Percentiles rank a stretch among this genome's conserved stretches.
phyloP scores from a whole-genome alignment of 345 rosid genomes.

The Eucalyptus pauciflora region DNA sequence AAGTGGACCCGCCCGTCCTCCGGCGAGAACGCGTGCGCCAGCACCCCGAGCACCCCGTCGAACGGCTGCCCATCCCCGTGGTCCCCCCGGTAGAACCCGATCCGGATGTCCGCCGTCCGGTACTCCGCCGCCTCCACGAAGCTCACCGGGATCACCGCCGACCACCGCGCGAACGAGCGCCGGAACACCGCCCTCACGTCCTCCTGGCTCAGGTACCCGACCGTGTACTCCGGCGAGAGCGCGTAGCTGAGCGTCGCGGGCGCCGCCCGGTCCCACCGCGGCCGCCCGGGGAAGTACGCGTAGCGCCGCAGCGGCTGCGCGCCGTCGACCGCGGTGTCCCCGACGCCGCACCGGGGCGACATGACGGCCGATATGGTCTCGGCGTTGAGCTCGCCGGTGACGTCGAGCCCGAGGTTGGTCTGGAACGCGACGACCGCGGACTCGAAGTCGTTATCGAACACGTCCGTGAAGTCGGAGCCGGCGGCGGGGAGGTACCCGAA shows the following conservation, averaged over 20 bases:
- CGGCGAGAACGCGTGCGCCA: slow-evolving; percentile 84
- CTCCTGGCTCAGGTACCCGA: slow-evolving; percentile 28
- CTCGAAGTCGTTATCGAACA: slow-evolving; percentile 45
- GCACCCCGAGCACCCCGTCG: slow-evolving; percentile 77
- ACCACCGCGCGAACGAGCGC: slow-evolving; percentile 66
- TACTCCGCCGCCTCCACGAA: slow-evolving; percentile 37
- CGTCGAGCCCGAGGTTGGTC: slow-evolving; percentile 39
- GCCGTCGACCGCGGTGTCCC: slow-evolving; percentile 7
- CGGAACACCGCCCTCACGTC: slow-evolving; percentile 36
- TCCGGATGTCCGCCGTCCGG: slow-evolving; percentile 38
- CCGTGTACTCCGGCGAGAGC: slow-evolving; percentile 29
- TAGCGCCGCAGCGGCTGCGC: slow-evolving; percentile 30
- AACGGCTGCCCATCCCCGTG: slow-evolving; percentile 91
- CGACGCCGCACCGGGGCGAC: slow-evolving; percentile 78
- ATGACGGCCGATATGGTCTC: slow-evolving; percentile 45
- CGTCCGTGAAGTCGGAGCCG: slow-evolving; percentile 22
- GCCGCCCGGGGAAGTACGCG: slow-evolving; percentile 56
- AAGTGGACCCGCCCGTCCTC: slow-evolving; percentile 79
- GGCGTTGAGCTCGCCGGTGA: slow-evolving; percentile 51
- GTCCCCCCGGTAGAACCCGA: slow-evolving; percentile 53
- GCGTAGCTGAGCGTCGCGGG: slow-evolving; percentile 57
- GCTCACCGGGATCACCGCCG: slow-evolving; percentile 58
- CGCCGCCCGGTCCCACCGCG: slow-evolving; percentile 43
- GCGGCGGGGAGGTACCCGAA: slow-evolving; percentile 11
- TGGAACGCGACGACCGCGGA: slow-evolving; percentile 50